These are phyloP conservation scores for Ophiostoma australiae DNA, from an alignment of 2,329 filamentous ascomycete species.

Conservation along the genomic window DNA sequence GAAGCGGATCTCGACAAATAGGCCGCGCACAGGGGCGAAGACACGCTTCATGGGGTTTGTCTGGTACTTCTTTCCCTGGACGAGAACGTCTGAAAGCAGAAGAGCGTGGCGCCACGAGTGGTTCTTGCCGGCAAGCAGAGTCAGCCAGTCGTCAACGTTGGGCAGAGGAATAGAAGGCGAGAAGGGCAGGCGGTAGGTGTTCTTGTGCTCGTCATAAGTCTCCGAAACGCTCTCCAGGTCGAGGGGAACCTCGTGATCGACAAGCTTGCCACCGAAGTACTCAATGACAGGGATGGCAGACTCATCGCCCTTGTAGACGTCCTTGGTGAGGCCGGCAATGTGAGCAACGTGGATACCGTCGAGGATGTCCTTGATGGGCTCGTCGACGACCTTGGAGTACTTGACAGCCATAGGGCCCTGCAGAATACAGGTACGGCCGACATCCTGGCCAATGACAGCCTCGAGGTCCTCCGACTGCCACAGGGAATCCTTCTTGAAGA, in stretches of 20 bases:
- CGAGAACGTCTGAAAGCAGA: constrained; percentile 86
- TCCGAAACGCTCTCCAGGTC: constrained; percentile 79
- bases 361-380: constrained; percentile 91
- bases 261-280: constrained; percentile 88
- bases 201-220: constrained; percentile 71
- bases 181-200: constrained; percentile 75
- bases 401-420: constrained; percentile 90
- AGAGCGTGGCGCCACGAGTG: constrained; percentile 94
- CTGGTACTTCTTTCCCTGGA: constrained; percentile 95
- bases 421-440: constrained; percentile 90
- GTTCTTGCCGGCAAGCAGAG: constrained; percentile 75
- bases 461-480: constrained; percentile 99
- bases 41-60: constrained; percentile 93
- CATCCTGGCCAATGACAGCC: constrained; percentile 92
- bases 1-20: constrained; percentile 81
- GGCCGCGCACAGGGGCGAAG: constrained; percentile 76
- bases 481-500: constrained; percentile 99
- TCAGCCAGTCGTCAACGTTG: constrained; percentile 75
- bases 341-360: constrained; percentile 86
- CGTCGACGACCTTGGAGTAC: constrained; percentile 83
- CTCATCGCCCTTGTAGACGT: constrained; percentile 72
- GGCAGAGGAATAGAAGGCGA: constrained; percentile 71
- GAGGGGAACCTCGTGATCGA: constrained; percentile 63
- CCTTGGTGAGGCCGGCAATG: constrained; percentile 71
- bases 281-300: constrained; percentile 77